Conservation (phyloP, 129 eudicot genomes). For the Pittosporum tobira region DNA sequence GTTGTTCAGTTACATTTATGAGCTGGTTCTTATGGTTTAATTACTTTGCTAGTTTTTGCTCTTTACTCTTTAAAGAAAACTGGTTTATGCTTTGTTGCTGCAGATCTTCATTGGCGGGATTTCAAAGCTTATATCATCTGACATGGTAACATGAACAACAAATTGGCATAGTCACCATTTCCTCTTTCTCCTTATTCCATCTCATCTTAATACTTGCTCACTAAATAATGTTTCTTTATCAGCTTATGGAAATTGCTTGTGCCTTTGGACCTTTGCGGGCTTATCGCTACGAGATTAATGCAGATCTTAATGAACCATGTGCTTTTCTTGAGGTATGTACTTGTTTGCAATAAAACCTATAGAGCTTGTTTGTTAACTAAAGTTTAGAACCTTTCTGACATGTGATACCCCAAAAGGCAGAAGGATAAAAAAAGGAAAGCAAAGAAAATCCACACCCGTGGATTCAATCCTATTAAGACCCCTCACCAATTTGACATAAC, state of each 20-base stretch:
- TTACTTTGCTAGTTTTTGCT: too few species aligned
- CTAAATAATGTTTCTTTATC: constrained; percentile 19
- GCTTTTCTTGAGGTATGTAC: constrained; percentile 81
- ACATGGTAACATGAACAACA: constrained; percentile 50
- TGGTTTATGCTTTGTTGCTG: constrained; percentile 1
- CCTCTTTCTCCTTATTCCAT: background rate
- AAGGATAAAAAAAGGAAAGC: too few species aligned
- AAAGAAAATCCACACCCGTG: background rate
- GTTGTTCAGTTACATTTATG: background rate
- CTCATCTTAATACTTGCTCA: background rate
- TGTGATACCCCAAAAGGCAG: too few species aligned
- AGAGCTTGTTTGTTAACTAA: too few species aligned
- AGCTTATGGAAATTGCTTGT: constrained; percentile 80
- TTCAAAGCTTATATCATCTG: constrained; percentile 56
- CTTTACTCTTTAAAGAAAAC: background rate
- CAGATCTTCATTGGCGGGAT: constrained; percentile 95
- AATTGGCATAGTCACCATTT: background rate
- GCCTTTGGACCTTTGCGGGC: constrained; percentile 89
- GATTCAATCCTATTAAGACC: background rate
- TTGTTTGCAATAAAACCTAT: background rate
- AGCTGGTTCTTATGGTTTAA: background rate
- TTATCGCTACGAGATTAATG: constrained; percentile 46
- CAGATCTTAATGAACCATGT: constrained; percentile 40
- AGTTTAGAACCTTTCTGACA: too few species aligned
- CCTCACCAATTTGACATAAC: constrained; percentile 3